Evolutionary conservation across 1,139 yeast species (phyloP).

Genomic region (Sugiyamaella pinicola): DNA sequence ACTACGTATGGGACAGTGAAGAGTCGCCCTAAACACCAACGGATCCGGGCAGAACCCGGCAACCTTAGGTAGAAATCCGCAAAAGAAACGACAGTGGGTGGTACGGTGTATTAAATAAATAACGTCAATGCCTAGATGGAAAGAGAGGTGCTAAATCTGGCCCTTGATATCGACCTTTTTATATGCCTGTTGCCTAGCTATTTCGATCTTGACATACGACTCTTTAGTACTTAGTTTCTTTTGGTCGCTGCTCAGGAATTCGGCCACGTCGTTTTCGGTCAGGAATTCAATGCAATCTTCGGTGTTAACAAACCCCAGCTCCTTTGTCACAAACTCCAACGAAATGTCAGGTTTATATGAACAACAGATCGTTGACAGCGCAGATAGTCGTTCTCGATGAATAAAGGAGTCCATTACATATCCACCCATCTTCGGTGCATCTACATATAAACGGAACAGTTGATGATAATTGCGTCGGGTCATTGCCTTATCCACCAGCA

Average conservation of each 20-base stretch:
- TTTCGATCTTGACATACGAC: conserved; percentile 52
- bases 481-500: conserved; percentile 49
- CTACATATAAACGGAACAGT: conserved; percentile 51
- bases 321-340: conserved; percentile 48
- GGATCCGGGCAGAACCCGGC: no score
- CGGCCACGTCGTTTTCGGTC: conserved; percentile 45
- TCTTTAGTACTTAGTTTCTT: conserved; percentile 42
- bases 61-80: no score
- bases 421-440: conserved; percentile 48
- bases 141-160: conserved; percentile 63
- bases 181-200: conserved; percentile 50
- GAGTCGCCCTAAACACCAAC: no score
- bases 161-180: conserved; percentile 89
- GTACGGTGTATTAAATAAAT: no score
- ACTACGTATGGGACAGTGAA: no score
- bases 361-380: conserved; percentile 60
- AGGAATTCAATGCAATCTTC: conserved; percentile 49
- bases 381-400: conserved; percentile 60
- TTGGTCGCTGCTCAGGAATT: conserved; percentile 39
- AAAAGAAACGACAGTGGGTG: no score
- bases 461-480: conserved; percentile 54
- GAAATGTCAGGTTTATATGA: conserved; percentile 59
- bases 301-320: conserved; percentile 50
- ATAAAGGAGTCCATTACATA: conserved; percentile 52
- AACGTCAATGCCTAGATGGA: no score